Evolutionary conservation across 441 rosid genomes (phyloP), one percentile per base, ranked within the genome.

Genomic region (Viola pubescens): DNA sequence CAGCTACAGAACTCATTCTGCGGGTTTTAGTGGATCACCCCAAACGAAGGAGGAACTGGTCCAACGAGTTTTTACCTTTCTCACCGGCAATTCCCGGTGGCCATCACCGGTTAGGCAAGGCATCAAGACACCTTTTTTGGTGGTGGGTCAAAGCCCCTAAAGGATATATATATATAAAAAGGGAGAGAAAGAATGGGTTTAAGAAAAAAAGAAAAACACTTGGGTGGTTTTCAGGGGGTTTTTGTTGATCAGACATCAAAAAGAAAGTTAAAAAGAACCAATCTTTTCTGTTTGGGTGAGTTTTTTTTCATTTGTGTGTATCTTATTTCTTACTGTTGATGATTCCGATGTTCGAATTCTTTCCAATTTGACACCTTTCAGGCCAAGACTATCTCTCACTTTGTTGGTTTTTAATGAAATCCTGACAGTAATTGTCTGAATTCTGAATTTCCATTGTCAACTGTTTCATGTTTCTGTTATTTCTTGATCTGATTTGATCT

Each of bases 171-270:
- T 42, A 16, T 26, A 26, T 26, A 26, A 26, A 43, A 6, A 43
- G 46, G 10, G 46, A 43, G 46, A 26, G 3, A 42, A 54, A 59
- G 56, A 4, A 49, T 43, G 69, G 67, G 69, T 70, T 63, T 66
- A 47, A 71, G 56, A 45, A 42, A 45, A 74, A 57, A 34, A 13
- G 40, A 42, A 45, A 74, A 58, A 34, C 19, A 48, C 54, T 66
- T 51, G 39, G 64, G 68, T 72, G 72, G 74, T 70, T 72, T 75
- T 72, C 71, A 61, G 58, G 76, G 68, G 77, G 70, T 54, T 74
- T 76, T 74, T 64, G 74, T 61, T 62, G 70, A 66, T 75, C 76
- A 58, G 68, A 65, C 71, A 72, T 7, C 37, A 7, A 46, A 53
- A 14, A 6, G 6, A 11, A n/a, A 4, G 7, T 49, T 49, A 8